Base-by-base conservation (phyloP, 2,329 filamentous ascomycete genomes). In the Alternaria sp. region DNA sequence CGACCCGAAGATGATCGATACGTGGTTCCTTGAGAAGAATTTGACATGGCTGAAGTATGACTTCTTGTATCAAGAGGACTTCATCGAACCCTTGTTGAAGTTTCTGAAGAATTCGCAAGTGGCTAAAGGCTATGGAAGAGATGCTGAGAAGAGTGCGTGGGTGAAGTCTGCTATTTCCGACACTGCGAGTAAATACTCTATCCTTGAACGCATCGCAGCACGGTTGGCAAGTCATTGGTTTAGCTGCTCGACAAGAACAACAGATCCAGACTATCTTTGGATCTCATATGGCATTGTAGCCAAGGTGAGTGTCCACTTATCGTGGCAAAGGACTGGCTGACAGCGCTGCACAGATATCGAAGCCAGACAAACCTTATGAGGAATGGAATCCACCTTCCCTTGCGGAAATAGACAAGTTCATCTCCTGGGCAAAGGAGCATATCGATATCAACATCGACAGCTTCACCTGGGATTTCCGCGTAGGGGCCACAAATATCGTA, bases 101-200 rank as follows among this genome's bases (percentile, higher is more conserved):
- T 41, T 62, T 17, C 33, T 51, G 48, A 54, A 56, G 11, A 62
- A 60, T 24, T 36, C 61, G 8, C 58, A 66, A 34, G 58, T 54
- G 8, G 45, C 54, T 23, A 56, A 49, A 54, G 62, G 62, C 9
- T 60, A 54, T 21, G 31, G 51, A 9, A 51, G 51, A 23, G 39
- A 57, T 29, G 24, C 5, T 5, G n/a, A 63, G 28, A 63, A 61
- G 29, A 40, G 10, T n/a, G 24, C 13, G 4, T 65, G 62, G 62
- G 54, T 51, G 5, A 37, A 50, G 26, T 26, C 58, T 9, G 26
- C 50, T 3, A 45, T 45, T 8, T 45, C 34, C 4, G 41, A 52
- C 0, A 33, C 37, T 2, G 26, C 48, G 17, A 60, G 39, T 8
- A 53, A 54, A 42, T 53, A 57, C 28, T 40, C 37, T 4, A 26